Base-by-base conservation (phyloP, 306 rosid species). In the Ceratonia siliqua region DNA sequence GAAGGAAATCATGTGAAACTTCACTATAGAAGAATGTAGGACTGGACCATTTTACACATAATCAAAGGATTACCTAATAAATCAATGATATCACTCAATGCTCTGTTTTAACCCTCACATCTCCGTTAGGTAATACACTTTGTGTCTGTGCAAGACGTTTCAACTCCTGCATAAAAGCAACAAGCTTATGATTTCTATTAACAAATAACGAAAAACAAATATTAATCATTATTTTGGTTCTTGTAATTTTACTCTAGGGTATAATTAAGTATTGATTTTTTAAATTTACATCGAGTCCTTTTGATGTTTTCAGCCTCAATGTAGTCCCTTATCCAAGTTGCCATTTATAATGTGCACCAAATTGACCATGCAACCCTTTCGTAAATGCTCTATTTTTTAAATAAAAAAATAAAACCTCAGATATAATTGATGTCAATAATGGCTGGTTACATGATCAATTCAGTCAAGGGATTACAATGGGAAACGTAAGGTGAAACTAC, bases 121-220 rank as follows among this genome's bases (percentile, higher is more conserved):
- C 97, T 71, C 98, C 98, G 80, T 94, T 91, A 30, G 96, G 90
- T 15, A 91, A 78, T 65, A 41, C 81, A 78, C 82, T 88, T 63
- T 89, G 98, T 49, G 92, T 85, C 70, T 91, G 97, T 18, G 90
- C 92, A 46, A 83, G 83, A 68, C 92, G 88, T 83, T 94, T 91
- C 73, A 78, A 53, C 79, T 94, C 97, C 98, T 94, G 88, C 79
- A 86, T 42, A 54, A 18, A 59, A 49, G 56, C 42, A 80, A 72
- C 25, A 69, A 78, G 33, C 20, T 43, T 75, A 50, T 68, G 59
- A 8, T 63, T n/a, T 43, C 42, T 12, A 62, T 62, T 35, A 45
- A 14, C 13, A 8, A 48, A 74, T 6, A 49, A 27, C 9, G 9
- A 52, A 11, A 17, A 9, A 49, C 24, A 52, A 49, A 52, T 53